phyloP scores from a whole-genome alignment of 768 basidiomycete species.

The Phylloporus sp. region DNA sequence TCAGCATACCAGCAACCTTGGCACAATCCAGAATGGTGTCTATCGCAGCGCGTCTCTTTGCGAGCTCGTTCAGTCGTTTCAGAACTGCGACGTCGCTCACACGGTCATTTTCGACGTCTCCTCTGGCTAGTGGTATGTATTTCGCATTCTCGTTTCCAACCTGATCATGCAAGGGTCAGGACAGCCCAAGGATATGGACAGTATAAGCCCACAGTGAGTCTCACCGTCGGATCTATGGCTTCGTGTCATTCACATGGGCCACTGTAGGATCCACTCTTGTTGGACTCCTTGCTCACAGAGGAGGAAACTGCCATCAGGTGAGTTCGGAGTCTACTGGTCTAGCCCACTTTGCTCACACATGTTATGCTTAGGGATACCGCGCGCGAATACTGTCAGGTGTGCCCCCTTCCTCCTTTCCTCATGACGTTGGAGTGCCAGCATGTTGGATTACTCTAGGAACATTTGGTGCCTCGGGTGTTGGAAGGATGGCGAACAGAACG shows the following conservation, averaged over 20 bases:
- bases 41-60: background rate
- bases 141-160: background rate
- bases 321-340: constrained; percentile 19
- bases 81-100: constrained; percentile 8
- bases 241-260: constrained; percentile 5
- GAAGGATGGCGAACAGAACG: constrained; percentile 88
- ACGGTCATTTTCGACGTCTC: constrained; percentile 21
- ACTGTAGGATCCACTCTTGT: constrained; percentile 75
- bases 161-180: background rate
- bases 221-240: background rate
- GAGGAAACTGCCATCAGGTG: constrained; percentile 90
- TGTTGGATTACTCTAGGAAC: constrained; percentile 49
- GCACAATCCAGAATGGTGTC: constrained; percentile 2
- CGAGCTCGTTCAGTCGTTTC: constrained; percentile 7
- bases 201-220: constrained; percentile 22
- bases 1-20: background rate
- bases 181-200: constrained; percentile 18
- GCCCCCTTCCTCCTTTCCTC: constrained; percentile 15
- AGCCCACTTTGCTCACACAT: background rate
- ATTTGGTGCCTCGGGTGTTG: constrained; percentile 82
- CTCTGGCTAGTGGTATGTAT: constrained; percentile 17
- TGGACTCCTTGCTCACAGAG: constrained; percentile 79
- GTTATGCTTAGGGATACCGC: constrained; percentile 65
- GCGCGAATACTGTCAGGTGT: constrained; percentile 72
- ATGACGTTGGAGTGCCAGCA: background rate